Evolutionary conservation across 805 yeast species (phyloP), one percentile per base, ranked within the genome.

Genomic region (Candida tallmaniae): DNA sequence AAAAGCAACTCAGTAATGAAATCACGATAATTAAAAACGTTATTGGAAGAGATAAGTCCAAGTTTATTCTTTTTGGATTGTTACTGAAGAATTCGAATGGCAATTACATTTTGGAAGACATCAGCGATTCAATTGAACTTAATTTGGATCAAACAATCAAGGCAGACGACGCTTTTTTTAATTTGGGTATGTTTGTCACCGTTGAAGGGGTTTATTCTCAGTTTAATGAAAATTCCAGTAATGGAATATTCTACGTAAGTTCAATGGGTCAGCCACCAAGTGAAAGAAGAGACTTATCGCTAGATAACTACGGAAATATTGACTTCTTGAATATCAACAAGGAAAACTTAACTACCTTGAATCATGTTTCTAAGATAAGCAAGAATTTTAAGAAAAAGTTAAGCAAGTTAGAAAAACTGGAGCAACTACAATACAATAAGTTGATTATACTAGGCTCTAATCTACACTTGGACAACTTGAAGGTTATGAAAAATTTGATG

Each of bases 201-300:
- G 81, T 83, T 34, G 95, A 87, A 50, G 99, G 99, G 12, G 76
- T 85, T 12, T 86, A 87, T 52, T 76, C 80, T 11, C 78, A 80
- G 3, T 73, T 77, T 12, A 77, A 80, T 2, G 78, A 73, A 31
- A 30, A 36, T 14, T 48, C 61, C 7, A 48, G 55, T 28, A 53
- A 54, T 34, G 73, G 73, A 3, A 56, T 63, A 27, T 88, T 93
- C 51, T 78, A 81, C 44, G 94, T 83, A 1, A 71, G 83, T 19
- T 73, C 82, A 4, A 69, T 93, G 32, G 82, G 83, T 3, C 96
- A 87, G 40, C 97, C 98, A 3, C 88, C 93, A 0, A 81, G 87
- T 3, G 99, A 93, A 53, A 67, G 74, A 42, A 68, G 97, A 39
- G 78, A 71, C 6, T 56, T 51, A 0, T 70, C 94, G 1, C 50